Conservation (phyloP, 2,329 filamentous ascomycete species). For the Paracorniculantispora psalliotae region DNA sequence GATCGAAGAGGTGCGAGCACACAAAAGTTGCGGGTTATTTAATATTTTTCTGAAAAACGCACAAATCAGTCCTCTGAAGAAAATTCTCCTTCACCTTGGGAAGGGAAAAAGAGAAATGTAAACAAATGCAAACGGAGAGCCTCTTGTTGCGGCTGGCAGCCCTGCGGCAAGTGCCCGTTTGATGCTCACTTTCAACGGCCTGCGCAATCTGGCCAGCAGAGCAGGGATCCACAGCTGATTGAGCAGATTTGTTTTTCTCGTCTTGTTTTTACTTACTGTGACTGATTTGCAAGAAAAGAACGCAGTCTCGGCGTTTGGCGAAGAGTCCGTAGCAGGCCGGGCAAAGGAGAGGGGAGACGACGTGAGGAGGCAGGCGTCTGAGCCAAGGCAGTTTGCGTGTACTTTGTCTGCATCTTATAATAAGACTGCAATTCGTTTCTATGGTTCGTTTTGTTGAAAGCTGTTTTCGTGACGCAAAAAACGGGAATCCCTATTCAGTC, state of each 20-base stretch:
- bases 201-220: not conserved
- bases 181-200: conserved; percentile 1
- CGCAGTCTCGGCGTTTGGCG: not conserved
- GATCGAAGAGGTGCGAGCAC: not conserved
- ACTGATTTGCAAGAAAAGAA: no score
- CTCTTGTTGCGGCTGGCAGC: not conserved
- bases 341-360: not conserved
- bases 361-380: not conserved
- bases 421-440: no score
- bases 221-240: not conserved
- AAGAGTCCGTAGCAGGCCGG: not conserved
- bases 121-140: conserved; percentile 13
- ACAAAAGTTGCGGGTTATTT: not conserved
- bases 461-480: no score
- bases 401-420: not conserved
- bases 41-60: not conserved
- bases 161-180: conserved; percentile 1
- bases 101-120: not conserved
- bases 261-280: not conserved
- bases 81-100: not conserved
- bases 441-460: no score
- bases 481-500: not conserved
- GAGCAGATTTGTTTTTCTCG: not conserved
- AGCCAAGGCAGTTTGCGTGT: no score
- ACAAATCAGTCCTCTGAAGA: conserved; percentile 5